These are phyloP conservation scores for Eucalyptus camaldulensis DNA, from an alignment of 345 rosid species.

Conservation along the genomic window DNA sequence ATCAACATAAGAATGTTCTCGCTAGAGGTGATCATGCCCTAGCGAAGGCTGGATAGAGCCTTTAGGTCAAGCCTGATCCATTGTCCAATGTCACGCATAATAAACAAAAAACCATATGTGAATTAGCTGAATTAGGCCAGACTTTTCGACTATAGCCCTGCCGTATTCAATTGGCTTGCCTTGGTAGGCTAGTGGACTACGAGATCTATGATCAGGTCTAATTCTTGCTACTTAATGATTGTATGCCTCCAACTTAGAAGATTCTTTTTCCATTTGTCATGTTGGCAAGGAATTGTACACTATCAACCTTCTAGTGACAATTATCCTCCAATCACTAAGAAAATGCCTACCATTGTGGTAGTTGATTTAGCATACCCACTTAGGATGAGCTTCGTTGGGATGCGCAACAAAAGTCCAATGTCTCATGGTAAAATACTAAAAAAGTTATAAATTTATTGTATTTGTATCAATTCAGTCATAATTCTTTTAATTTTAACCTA, in stretches of 20 bases:
- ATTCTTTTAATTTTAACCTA: too few species aligned
- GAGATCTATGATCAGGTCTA: neutral
- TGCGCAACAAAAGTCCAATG: neutral
- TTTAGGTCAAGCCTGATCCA: neutral
- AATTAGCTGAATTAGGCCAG: neutral
- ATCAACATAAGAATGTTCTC: neutral
- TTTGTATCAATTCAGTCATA: accelerated
- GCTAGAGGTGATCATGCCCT: neutral
- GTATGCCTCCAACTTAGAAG: neutral
- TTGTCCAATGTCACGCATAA: neutral
- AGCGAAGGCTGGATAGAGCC: neutral
- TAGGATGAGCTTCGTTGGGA: neutral
- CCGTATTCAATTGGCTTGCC: neutral
- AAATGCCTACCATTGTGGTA: neutral
- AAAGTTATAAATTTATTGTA: too few species aligned
- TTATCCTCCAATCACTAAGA: neutral
- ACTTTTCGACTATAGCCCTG: neutral
- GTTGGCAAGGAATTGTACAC: neutral
- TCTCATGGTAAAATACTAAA: neutral
- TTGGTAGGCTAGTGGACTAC: neutral
- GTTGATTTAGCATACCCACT: neutral
- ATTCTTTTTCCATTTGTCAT: neutral
- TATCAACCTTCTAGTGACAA: neutral
- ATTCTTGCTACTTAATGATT: neutral
- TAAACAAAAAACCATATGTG: neutral